phyloP scores from a whole-genome alignment of 805 yeast genomes.

The Cyberlindnera mrakii region DNA sequence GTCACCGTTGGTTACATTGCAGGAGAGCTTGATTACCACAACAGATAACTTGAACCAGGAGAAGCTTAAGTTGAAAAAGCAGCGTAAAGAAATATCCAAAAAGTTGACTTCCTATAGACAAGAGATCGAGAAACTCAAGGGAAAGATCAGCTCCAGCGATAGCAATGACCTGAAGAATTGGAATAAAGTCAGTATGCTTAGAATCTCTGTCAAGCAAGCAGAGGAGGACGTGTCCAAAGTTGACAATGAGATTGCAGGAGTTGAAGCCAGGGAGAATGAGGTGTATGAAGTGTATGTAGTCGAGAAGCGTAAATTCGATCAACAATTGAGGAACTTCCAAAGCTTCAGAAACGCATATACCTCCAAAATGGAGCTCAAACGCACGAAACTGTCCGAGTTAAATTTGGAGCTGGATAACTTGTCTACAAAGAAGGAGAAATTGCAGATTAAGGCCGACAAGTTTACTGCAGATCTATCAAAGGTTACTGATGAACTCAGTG shows the following conservation, averaged over 20 bases:
- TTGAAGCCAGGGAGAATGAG: constrained; percentile 28
- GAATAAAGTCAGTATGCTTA: constrained; percentile 17
- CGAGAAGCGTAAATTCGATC: constrained; percentile 33
- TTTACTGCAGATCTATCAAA: constrained; percentile 16
- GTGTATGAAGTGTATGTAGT: constrained; percentile 32
- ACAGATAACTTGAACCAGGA: constrained; percentile 54
- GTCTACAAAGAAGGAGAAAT: constrained; percentile 28
- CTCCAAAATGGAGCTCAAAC: constrained; percentile 19
- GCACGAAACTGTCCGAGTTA: constrained; percentile 19
- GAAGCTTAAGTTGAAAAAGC: constrained; percentile 47
- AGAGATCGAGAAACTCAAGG: constrained; percentile 51
- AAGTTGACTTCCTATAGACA: constrained; percentile 42
- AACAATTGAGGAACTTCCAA: constrained; percentile 26
- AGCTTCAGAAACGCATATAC: constrained; percentile 26
- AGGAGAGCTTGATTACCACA: constrained; percentile 60
- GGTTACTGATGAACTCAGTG: constrained; percentile 12
- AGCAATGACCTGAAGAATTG: constrained; percentile 49
- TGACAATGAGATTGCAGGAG: constrained; percentile 8
- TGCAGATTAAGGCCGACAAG: constrained; percentile 26
- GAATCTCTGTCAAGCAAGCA: constrained; percentile 19
- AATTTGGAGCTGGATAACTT: constrained; percentile 26
- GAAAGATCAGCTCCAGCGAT: constrained; percentile 40
- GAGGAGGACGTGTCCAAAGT: constrained; percentile 21
- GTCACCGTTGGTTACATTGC: constrained; percentile 58
- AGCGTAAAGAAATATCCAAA: constrained; percentile 53